A percentile compares a stretch with the other conserved stretches of the same genome.
Conservation (phyloP, 208 protist species). For the Leishmania martiniquensis region DNA sequence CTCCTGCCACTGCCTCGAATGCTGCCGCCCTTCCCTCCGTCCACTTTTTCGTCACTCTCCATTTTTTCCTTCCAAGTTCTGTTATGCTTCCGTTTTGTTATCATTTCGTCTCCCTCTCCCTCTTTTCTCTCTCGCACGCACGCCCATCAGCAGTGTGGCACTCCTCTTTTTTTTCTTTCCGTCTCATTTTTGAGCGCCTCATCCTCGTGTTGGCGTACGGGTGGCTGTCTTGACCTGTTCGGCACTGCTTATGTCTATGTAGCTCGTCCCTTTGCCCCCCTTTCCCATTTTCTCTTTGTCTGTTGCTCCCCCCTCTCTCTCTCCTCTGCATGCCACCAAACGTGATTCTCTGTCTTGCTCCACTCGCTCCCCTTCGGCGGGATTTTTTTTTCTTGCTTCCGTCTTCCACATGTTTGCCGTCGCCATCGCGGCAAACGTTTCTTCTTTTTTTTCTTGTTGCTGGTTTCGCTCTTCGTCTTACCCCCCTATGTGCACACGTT, state of each 20-base stretch:
- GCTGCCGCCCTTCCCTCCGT: neutral
- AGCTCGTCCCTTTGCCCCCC: neutral
- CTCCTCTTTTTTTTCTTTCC: too few species aligned
- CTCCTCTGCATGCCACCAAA: neutral
- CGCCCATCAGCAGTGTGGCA: too few species aligned
- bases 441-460: neutral
- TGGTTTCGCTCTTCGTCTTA: neutral
- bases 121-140: too few species aligned
- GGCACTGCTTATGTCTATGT: too few species aligned
- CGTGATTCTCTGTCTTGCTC: conserved; percentile 8
- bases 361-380: too few species aligned
- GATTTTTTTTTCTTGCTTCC: conserved; percentile 1
- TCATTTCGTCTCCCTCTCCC: neutral
- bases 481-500: neutral
- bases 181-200: too few species aligned
- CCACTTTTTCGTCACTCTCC: too few species aligned
- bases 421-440: neutral
- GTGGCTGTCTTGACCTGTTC: too few species aligned
- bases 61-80: neutral
- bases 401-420: neutral
- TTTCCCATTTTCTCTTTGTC: neutral
- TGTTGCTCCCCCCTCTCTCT: neutral
- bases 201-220: too few species aligned
- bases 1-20: neutral
- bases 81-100: conserved; percentile 14